These are phyloP conservation scores for Micractinium conductrix DNA, from an alignment of 139 green algal species.

Conservation along the genomic window DNA sequence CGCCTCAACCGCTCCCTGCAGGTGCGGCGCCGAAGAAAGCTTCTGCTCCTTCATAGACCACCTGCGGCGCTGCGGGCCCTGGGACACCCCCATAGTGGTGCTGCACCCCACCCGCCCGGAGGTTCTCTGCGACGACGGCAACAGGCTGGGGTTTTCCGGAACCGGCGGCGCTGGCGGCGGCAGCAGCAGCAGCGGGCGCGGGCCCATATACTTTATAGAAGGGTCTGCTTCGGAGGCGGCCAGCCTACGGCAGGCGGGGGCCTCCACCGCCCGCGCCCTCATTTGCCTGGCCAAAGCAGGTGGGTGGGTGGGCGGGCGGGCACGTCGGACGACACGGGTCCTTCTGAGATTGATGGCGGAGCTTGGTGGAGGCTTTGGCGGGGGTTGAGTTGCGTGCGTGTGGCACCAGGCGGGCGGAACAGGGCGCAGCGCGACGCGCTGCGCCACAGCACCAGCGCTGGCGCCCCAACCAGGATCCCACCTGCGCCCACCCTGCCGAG, in stretches of 20 bases:
- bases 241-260: constrained; percentile 50
- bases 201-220: constrained; percentile 44
- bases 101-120: constrained; percentile 50
- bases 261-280: constrained; percentile 42
- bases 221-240: constrained; percentile 58
- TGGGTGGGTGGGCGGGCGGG: background rate
- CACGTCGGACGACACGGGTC: too few relatives aligned
- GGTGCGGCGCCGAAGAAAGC: constrained; percentile 49
- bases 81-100: constrained; percentile 54
- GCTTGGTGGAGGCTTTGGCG: too few relatives aligned
- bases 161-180: background rate
- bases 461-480: too few relatives aligned
- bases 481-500: too few relatives aligned
- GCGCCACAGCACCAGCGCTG: too few relatives aligned
- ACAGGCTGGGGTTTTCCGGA: background rate
- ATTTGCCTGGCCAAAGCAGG: constrained; percentile 51
- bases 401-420: too few relatives aligned
- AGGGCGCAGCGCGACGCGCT: too few relatives aligned
- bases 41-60: constrained; percentile 62
- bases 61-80: constrained; percentile 48
- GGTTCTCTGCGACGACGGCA: constrained; percentile 9
- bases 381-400: too few relatives aligned
- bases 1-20: too few relatives aligned
- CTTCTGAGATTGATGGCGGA: too few relatives aligned
- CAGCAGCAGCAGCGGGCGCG: constrained; percentile 11